phyloP scores from a whole-genome alignment of 305 asterid genomes.

The Fraxinus paxiana region DNA sequence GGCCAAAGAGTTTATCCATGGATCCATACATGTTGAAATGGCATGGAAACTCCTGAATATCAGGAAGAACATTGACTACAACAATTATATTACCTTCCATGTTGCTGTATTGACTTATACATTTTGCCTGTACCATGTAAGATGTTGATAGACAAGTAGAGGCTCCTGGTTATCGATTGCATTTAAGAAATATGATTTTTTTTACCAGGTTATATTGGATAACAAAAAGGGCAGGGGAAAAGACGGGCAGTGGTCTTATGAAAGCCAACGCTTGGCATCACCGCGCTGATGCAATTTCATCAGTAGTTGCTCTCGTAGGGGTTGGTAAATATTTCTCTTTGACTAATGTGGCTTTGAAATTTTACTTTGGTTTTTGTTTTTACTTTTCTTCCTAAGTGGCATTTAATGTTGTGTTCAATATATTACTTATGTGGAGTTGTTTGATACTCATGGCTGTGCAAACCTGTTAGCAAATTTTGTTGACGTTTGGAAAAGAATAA shows the following conservation, averaged over 20 bases:
- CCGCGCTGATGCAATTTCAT: slow-evolving; percentile 92
- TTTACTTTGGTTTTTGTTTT: background rate
- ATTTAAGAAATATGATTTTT: slow-evolving; percentile 5
- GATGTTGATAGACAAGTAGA: background rate
- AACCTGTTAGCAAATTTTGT: background rate
- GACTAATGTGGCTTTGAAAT: background rate
- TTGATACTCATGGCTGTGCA: slow-evolving; percentile 1
- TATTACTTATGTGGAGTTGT: background rate
- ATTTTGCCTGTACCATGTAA: slow-evolving; percentile 2
- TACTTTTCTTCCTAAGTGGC: background rate
- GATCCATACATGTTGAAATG: background rate
- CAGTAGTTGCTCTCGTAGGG: slow-evolving; percentile 92
- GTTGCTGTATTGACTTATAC: slow-evolving; percentile 8
- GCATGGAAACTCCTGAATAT: background rate
- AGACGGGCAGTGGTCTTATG: slow-evolving; percentile 91
- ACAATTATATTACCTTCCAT: background rate
- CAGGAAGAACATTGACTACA: background rate
- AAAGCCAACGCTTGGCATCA: slow-evolving; percentile 99
- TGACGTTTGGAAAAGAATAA: background rate
- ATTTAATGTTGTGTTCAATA: background rate
- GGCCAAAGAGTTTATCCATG: background rate
- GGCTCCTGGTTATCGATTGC: background rate
- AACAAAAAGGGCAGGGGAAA: slow-evolving; percentile 86
- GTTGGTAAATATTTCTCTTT: slow-evolving; percentile 71
- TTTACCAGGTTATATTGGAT: slow-evolving; percentile 70